Conservation (phyloP, 2,329 filamentous ascomycete species). For the Nannizzia gypsea region DNA sequence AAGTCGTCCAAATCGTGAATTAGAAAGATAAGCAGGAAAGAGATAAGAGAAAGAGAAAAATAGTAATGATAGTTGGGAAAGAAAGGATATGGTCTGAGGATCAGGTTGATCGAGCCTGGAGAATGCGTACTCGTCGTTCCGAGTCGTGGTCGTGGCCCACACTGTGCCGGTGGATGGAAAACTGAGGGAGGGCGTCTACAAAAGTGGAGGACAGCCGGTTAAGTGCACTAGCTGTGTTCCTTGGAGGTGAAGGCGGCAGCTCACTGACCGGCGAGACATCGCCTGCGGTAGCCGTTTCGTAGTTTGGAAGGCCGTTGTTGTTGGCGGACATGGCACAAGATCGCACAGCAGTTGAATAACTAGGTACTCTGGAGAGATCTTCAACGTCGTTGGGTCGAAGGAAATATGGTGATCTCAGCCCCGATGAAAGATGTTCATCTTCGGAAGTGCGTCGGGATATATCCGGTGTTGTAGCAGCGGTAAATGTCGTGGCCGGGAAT, state of each 20-base stretch:
- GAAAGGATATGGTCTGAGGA: background rate
- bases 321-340: conserved; percentile 45
- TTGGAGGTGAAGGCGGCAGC: background rate
- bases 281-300: conserved; percentile 37
- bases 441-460: conserved; percentile 38
- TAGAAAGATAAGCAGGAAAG: background rate
- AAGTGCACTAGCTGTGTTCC: background rate
- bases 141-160: background rate
- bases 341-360: conserved; percentile 62
- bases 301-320: conserved; percentile 50
- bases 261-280: conserved; percentile 4
- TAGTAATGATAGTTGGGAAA: background rate
- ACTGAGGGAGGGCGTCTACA: background rate
- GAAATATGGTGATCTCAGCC: conserved; percentile 29
- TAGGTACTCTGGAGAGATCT: conserved; percentile 61
- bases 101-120: background rate
- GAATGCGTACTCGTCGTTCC: background rate
- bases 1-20: background rate
- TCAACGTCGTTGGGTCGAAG: conserved; percentile 46
- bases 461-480: conserved; percentile 18
- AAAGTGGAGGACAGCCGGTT: background rate
- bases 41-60: background rate
- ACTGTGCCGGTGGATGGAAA: background rate
- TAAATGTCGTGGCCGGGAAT: conserved; percentile 4
- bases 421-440: conserved; percentile 36